Conservation (phyloP, 2,329 filamentous ascomycete species). For the Trichoderma atrobrunneum region DNA sequence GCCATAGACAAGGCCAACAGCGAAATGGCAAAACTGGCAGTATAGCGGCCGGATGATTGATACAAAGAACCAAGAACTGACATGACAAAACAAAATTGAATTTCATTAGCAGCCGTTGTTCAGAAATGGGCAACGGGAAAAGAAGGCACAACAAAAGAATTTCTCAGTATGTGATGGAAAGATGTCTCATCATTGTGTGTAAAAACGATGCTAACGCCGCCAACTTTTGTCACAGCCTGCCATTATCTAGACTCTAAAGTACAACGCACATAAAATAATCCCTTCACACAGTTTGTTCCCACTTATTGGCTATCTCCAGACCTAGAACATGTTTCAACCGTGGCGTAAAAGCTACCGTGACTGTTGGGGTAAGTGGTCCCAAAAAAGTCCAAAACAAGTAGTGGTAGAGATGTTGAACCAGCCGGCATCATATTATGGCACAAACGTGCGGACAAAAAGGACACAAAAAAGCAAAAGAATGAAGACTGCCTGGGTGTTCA, state of each 20-base stretch:
- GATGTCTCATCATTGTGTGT: not conserved
- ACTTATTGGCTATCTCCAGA: slow-evolving; percentile 35
- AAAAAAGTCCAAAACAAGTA: slow-evolving; percentile 20
- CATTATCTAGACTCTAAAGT: slow-evolving; percentile 38
- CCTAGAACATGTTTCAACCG: slow-evolving; percentile 37
- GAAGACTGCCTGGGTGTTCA: slow-evolving; percentile 16
- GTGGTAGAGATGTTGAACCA: slow-evolving; percentile 21
- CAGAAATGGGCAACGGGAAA: not conserved
- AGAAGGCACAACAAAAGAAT: not conserved
- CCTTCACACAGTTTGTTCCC: slow-evolving; percentile 31
- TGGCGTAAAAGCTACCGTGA: slow-evolving; percentile 30
- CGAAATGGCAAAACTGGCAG: slow-evolving; percentile 30
- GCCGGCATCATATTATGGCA: slow-evolving; percentile 19
- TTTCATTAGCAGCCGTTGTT: not conserved
- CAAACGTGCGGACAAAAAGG: slow-evolving; percentile 18
- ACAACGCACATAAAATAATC: slow-evolving; percentile 39
- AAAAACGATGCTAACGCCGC: slow-evolving; percentile 16
- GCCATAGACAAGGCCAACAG: slow-evolving; percentile 25
- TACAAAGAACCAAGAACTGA: not conserved
- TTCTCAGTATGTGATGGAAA: not conserved
- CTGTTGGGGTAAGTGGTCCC: slow-evolving; percentile 25
- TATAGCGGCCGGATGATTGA: slow-evolving; percentile 25
- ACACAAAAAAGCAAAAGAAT: slow-evolving; percentile 8
- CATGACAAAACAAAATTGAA: not conserved
- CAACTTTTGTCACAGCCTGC: slow-evolving; percentile 26